Evolutionary conservation across 768 basidiomycete species (phyloP).

Genomic region (Imleria badia): DNA sequence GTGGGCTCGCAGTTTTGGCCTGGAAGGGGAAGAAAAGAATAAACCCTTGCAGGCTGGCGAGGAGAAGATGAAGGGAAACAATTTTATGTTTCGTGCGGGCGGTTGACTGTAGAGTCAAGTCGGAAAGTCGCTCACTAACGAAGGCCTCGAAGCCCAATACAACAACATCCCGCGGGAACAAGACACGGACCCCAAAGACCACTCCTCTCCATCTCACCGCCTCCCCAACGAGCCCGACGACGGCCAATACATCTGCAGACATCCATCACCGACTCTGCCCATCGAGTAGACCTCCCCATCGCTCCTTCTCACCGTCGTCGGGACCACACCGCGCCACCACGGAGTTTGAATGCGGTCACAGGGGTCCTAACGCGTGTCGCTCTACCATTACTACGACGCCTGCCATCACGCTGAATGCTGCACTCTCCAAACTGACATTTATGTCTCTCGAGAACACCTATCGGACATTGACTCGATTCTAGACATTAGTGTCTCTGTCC

Average conservation of each 20-base stretch:
- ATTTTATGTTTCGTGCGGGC: constrained; percentile 30
- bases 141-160: constrained; percentile 30
- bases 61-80: constrained; percentile 24
- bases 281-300: background rate
- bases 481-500: background rate
- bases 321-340: constrained; percentile 11
- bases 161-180: constrained; percentile 34
- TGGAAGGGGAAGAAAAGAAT: constrained; percentile 17
- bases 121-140: constrained; percentile 30
- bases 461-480: background rate
- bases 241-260: background rate
- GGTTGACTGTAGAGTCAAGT: constrained; percentile 29
- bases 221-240: background rate
- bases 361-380: constrained; percentile 29
- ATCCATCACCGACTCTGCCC: background rate
- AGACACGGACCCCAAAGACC: constrained; percentile 30
- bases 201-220: background rate
- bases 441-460: too few species aligned
- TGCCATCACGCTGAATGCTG: background rate
- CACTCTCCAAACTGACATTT: background rate
- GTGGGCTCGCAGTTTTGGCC: constrained; percentile 20
- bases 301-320: background rate
- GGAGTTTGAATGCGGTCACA: constrained; percentile 31
- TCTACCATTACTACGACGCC: background rate
- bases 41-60: constrained; percentile 28